These are phyloP conservation scores for Arabis alpina DNA, from an alignment of 345 rosid genomes.

Conservation along the genomic window DNA sequence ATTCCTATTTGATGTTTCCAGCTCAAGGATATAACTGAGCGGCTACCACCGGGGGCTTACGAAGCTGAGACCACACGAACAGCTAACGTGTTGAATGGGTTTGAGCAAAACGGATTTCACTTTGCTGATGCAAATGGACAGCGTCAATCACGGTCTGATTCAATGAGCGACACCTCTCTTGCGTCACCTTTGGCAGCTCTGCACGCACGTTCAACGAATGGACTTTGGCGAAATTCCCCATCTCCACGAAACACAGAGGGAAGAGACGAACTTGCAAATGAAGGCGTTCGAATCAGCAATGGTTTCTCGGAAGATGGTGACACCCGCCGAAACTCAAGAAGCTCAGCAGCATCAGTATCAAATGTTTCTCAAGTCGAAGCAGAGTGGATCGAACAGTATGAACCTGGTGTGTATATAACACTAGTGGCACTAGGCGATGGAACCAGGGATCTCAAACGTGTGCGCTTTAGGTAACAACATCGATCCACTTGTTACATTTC, in stretches of 20 bases:
- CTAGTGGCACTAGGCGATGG: conserved; percentile 85
- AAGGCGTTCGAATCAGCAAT: conserved; percentile 46
- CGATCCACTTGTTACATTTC: not conserved
- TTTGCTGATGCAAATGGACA: conserved; percentile 63
- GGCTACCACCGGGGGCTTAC: conserved; percentile 70
- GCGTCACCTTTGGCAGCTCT: conserved; percentile 51
- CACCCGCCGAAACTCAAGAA: conserved; percentile 56
- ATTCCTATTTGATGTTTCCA: conserved; percentile 35
- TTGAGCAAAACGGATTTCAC: conserved; percentile 71
- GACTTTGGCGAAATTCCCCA: conserved; percentile 45
- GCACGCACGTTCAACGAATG: conserved; percentile 49
- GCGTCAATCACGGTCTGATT: conserved; percentile 65
- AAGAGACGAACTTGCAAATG: conserved; percentile 48
- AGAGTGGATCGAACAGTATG: conserved; percentile 95
- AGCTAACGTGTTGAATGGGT: conserved; percentile 56
- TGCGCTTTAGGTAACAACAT: conserved; percentile 87
- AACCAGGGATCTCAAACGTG: conserved; percentile 97
- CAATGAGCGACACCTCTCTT: conserved; percentile 53
- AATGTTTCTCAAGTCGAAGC: conserved; percentile 70
- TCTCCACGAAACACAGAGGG: conserved; percentile 55
- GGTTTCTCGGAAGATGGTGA: conserved; percentile 58
- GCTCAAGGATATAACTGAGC: conserved; percentile 93
- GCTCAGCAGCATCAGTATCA: conserved; percentile 48
- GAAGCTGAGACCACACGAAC: conserved; percentile 58
- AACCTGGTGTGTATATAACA: conserved; percentile 92